These are phyloP conservation scores for Alternaria atra DNA, from an alignment of 2,329 filamentous ascomycete genomes.

Conservation along the genomic window DNA sequence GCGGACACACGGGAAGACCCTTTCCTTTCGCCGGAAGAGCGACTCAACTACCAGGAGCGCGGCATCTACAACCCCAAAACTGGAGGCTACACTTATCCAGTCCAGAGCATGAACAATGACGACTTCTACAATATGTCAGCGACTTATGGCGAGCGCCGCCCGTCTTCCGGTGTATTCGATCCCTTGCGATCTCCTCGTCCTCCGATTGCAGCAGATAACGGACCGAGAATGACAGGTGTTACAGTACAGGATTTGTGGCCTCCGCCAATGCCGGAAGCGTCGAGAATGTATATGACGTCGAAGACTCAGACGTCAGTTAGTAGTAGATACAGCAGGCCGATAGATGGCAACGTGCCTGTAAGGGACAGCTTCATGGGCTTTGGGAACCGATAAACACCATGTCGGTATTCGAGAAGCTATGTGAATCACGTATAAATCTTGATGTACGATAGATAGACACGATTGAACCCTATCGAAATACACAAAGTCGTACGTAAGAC, in stretches of 20 bases:
- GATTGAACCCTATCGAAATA: not conserved
- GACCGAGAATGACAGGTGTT: slow-evolving; percentile 22
- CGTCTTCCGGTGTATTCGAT: slow-evolving; percentile 23
- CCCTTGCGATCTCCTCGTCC: slow-evolving; percentile 6
- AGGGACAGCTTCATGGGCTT: slow-evolving; percentile 15
- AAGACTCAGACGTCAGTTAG: slow-evolving; percentile 4
- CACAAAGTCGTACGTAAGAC: not conserved
- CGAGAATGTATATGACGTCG: not conserved
- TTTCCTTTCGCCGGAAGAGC: slow-evolving; percentile 3
- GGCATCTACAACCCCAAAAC: slow-evolving; percentile 19
- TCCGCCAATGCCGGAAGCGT: slow-evolving; percentile 14
- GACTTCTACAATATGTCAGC: not conserved
- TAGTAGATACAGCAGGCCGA: slow-evolving; percentile 11
- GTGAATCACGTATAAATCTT: not conserved
- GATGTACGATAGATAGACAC: not conserved
- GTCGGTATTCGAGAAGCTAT: not conserved
- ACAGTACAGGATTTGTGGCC: slow-evolving; percentile 22
- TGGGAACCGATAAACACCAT: not conserved
- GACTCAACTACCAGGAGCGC: slow-evolving; percentile 19
- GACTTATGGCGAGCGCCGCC: slow-evolving; percentile 9
- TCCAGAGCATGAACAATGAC: not conserved
- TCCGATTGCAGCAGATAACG: not conserved
- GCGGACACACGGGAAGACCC: not conserved
- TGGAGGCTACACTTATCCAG: not conserved
- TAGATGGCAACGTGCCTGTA: slow-evolving; percentile 13